These are phyloP conservation scores for Thymus quinquecostatus DNA, from an alignment of 257 asterid species.

Conservation along the genomic window DNA sequence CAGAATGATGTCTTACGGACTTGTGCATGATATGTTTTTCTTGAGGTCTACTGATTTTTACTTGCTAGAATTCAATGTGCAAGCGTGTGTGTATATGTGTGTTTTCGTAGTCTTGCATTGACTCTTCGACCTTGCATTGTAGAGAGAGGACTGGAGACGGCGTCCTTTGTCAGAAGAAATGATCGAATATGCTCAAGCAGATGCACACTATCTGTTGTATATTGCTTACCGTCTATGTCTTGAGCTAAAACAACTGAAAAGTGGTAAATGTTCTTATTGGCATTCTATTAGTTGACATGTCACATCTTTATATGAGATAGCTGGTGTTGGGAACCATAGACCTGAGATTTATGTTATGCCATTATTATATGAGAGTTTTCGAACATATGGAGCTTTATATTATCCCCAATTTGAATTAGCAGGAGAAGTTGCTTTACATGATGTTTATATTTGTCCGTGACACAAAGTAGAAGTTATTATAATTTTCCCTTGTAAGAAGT, in stretches of 20 bases:
- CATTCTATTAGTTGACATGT: constrained; percentile 21
- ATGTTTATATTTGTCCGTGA: neutral
- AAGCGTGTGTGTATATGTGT: neutral
- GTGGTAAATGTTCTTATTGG: constrained; percentile 49
- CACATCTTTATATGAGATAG: constrained; percentile 7
- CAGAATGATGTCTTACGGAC: neutral
- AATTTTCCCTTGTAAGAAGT: neutral
- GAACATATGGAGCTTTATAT: neutral
- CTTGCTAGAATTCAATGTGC: neutral
- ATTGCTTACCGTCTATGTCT: constrained; percentile 62
- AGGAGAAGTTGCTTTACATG: neutral
- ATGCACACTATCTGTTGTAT: constrained; percentile 81
- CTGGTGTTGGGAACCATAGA: neutral
- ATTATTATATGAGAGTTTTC: neutral
- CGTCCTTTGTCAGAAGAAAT: constrained; percentile 90
- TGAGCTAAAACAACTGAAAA: constrained; percentile 70
- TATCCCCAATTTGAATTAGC: neutral
- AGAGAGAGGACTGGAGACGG: constrained; percentile 98
- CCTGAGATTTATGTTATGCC: neutral
- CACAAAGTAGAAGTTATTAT: neutral
- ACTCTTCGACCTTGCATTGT: constrained; percentile 35
- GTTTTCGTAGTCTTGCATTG: constrained; percentile 22
- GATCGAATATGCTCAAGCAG: constrained; percentile 85
- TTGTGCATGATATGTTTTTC: constrained; percentile 9
- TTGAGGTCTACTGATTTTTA: neutral